phyloP scores from a whole-genome alignment of 2,329 filamentous ascomycete species.

The Pestalotiopsis sp. region DNA sequence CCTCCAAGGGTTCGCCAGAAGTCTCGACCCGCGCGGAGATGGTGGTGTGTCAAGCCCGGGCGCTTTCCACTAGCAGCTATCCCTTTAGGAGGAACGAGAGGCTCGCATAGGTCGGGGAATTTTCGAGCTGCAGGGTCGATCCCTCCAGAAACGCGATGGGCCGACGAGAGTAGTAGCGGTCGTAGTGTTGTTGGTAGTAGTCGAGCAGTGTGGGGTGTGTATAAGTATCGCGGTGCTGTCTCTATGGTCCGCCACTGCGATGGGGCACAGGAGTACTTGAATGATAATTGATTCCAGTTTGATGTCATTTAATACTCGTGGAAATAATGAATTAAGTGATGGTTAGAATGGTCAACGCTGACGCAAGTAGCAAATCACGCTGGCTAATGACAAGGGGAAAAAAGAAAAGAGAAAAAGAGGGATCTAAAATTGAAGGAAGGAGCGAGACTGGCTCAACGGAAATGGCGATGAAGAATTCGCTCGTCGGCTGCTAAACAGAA shows the following conservation, averaged over 20 bases:
- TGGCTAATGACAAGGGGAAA: not conserved
- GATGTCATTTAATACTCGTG: too few relatives aligned
- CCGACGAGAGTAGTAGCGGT: constrained; percentile 12
- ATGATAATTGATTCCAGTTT: too few relatives aligned
- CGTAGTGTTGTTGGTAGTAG: constrained; percentile 17
- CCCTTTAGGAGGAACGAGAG: constrained; percentile 17
- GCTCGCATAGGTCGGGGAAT: constrained; percentile 28
- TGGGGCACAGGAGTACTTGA: not conserved
- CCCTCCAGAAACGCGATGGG: constrained; percentile 16
- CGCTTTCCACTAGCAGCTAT: constrained; percentile 22
- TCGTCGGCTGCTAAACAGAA: not conserved
- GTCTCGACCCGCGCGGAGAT: constrained; percentile 22
- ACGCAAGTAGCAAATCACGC: not conserved
- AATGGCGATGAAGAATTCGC: not conserved
- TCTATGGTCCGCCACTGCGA: not conserved
- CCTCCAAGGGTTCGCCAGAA: constrained; percentile 14
- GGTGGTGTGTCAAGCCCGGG: constrained; percentile 29
- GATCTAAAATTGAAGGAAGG: not conserved
- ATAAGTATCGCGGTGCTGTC: not conserved
- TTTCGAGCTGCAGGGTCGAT: constrained; percentile 31
- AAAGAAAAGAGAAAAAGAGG: not conserved
- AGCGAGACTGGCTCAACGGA: not conserved
- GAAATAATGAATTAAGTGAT: too few relatives aligned
- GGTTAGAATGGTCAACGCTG: too few relatives aligned
- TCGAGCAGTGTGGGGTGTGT: not conserved